Evolutionary conservation across 495 filamentous ascomycete genomes (phyloP).

Genomic region (Parathielavia appendiculata): DNA sequence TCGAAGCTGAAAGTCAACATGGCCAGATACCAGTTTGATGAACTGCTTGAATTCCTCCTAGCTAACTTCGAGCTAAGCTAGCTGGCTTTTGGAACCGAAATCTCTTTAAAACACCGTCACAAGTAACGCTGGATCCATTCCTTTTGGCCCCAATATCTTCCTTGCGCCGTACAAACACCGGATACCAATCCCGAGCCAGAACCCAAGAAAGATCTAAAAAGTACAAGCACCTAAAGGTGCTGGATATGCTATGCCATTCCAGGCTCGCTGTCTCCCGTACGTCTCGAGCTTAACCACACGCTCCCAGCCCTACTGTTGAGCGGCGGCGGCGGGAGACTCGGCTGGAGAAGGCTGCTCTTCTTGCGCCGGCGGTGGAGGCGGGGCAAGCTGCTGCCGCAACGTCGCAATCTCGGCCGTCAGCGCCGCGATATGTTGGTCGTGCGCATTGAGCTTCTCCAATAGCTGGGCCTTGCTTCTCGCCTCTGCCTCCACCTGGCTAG

Average conservation of each 20-base stretch:
- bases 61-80: too few species aligned
- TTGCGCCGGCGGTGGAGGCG: not conserved
- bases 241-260: not conserved
- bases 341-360: not conserved
- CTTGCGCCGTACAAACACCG: constrained; percentile 4
- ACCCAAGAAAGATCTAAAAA: not conserved
- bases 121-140: not conserved
- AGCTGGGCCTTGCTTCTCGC: constrained; percentile 27
- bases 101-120: not conserved
- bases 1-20: too few species aligned
- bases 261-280: not conserved
- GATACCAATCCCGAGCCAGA: not conserved
- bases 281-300: not conserved
- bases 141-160: not conserved
- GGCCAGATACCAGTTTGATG: too few species aligned
- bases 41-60: too few species aligned
- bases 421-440: constrained; percentile 36
- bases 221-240: constrained; percentile 1
- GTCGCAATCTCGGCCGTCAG: constrained; percentile 25
- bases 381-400: constrained; percentile 20
- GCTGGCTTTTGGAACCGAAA: too few species aligned
- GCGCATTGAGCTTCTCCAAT: constrained; percentile 34
- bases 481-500: constrained; percentile 28
- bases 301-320: constrained; percentile 12
- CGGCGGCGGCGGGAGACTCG: not conserved